Evolutionary conservation across 2,329 filamentous ascomycete genomes (phyloP).

Genomic region (Pseudogymnoascus sp.): DNA sequence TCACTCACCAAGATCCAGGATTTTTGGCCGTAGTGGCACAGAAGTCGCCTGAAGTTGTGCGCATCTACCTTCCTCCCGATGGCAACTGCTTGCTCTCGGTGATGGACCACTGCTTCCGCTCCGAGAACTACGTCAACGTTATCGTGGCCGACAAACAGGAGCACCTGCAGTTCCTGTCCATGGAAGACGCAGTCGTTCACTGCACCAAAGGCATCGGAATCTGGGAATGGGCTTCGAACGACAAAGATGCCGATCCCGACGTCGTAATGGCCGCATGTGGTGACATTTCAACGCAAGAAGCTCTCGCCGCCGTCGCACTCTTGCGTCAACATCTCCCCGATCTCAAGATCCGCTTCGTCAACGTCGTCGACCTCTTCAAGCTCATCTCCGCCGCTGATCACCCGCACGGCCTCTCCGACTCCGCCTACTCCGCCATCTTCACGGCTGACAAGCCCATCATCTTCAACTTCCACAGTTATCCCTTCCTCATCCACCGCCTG

Average conservation of each 20-base stretch:
- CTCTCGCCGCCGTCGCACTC: conserved; percentile 65
- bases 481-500: conserved; percentile 69
- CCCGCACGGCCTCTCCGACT: conserved; percentile 61
- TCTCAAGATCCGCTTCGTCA: conserved; percentile 70
- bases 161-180: conserved; percentile 66
- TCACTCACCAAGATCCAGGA: conserved; percentile 73
- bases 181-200: conserved; percentile 64
- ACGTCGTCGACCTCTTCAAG: conserved; percentile 74
- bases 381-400: conserved; percentile 63
- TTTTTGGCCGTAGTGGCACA: conserved; percentile 75
- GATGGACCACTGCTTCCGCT: conserved; percentile 67
- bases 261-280: conserved; percentile 70
- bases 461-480: conserved; percentile 81
- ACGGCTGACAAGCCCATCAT: conserved; percentile 64
- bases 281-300: conserved; percentile 66
- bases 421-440: conserved; percentile 62
- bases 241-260: conserved; percentile 60
- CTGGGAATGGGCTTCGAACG: conserved; percentile 69
- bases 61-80: conserved; percentile 73
- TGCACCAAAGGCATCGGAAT: conserved; percentile 73
- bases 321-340: conserved; percentile 63
- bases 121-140: conserved; percentile 72
- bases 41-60: conserved; percentile 71
- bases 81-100: conserved; percentile 69
- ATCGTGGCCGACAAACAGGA: conserved; percentile 74